Evolutionary conservation across 31 red algal species (phyloP), one percentile per base, ranked within the genome.

Genomic region (Bonnemaisonia californica): DNA sequence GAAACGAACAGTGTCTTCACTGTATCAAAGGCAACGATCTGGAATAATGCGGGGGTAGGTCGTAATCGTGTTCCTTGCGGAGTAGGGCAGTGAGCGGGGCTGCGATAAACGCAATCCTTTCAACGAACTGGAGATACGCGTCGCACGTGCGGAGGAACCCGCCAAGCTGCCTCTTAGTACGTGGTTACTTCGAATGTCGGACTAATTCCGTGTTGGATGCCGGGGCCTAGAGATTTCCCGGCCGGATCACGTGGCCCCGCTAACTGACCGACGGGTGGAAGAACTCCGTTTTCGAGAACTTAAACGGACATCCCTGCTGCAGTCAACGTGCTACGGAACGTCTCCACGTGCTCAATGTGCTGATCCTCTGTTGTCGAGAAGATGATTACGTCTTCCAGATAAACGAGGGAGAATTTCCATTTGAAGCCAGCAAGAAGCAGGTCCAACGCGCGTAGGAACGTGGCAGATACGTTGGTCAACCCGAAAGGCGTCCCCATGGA

Each of bases 361-460:
- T 82, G 35, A 18, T 34, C 35, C 0, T 47, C 78, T 38, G 78
- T 29, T 34, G 24, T 82, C 39, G 45, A 82, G 36, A 59, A 82
- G 23, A 82, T 69, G 35, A 82, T 82, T 30, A 82, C 65, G 35
- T 82, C 59, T 24, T 82, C 62, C 5, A 69, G 62, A 62, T 82
- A 69, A 13, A 82, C 61, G 32, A 82, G 37, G 37, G 62, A 28
- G 1, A 48, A 69, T 62, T 82, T 45, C 78, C 41, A 82, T 62
- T 82, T 82, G n/a, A 84, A 12, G 2, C 80, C 37, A 16, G 80
- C 54, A 32, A 84, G 39, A 1, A 35, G 32, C n/a, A 84, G 55
- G 30, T 80, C 76, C 0, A 80, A 32, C 9, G 57, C 60, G 13
- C 76, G 57, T 58, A 73, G 66, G 67, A 84, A 72, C 4, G 66